Evolutionary conservation across 257 asterid genomes (phyloP).

Genomic region (Solanum okadae): DNA sequence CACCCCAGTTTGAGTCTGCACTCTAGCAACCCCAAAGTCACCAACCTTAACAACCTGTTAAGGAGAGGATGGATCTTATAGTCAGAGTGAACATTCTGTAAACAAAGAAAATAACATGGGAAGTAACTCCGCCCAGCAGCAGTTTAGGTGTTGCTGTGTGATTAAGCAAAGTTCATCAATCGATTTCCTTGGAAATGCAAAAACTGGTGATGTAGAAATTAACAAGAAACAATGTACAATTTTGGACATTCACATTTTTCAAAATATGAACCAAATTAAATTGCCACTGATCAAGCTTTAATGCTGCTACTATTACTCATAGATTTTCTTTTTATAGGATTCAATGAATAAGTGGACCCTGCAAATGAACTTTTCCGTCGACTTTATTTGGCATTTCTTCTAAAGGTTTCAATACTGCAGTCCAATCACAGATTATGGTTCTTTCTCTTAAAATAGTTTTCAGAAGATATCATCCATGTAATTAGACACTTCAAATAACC

Average conservation of each 20-base stretch:
- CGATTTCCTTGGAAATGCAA: background rate
- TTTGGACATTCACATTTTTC: background rate
- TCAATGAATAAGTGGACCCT: background rate
- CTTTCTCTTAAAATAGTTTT: background rate
- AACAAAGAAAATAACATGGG: background rate
- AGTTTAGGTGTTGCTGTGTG: background rate
- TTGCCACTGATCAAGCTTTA: background rate
- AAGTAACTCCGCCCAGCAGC: background rate
- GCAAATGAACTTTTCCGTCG: background rate
- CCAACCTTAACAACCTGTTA: conserved; percentile 90
- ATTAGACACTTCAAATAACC: background rate
- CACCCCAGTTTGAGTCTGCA: conserved; percentile 77
- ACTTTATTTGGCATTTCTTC: background rate
- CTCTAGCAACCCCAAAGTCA: conserved; percentile 96
- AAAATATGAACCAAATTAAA: background rate
- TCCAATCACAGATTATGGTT: background rate
- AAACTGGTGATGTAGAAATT: background rate
- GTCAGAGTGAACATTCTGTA: background rate
- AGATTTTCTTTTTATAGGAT: background rate
- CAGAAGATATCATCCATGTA: background rate
- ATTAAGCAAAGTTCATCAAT: background rate
- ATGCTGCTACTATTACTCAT: background rate
- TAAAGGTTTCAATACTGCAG: background rate
- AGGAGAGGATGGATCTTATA: background rate
- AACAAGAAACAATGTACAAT: background rate